phyloP scores from a whole-genome alignment of 805 yeast genomes.

The Hanseniaspora thailandica region DNA sequence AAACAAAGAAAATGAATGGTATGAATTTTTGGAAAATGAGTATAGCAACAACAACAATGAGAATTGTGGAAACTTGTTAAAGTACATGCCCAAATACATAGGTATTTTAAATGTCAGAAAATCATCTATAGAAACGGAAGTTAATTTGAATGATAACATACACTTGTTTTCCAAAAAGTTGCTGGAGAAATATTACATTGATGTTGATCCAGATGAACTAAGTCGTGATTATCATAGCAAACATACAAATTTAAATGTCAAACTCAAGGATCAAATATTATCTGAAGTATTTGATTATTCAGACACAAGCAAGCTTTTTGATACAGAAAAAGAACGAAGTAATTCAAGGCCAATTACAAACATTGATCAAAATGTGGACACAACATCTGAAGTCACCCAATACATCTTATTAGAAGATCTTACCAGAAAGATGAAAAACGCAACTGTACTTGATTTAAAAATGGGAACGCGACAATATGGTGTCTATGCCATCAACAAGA shows the following conservation, averaged over 20 bases:
- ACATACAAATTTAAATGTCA: constrained; percentile 59
- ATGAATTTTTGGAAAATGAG: constrained; percentile 69
- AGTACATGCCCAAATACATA: constrained; percentile 85
- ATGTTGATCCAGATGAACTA: constrained; percentile 3
- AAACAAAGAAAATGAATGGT: constrained; percentile 81
- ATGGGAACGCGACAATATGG: constrained; percentile 99
- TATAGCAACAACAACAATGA: not conserved
- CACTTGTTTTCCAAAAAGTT: constrained; percentile 82
- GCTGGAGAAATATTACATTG: constrained; percentile 36
- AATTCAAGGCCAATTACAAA: not conserved
- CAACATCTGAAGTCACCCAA: constrained; percentile 33
- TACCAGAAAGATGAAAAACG: constrained; percentile 67
- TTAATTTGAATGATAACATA: constrained; percentile 78
- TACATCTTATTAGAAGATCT: constrained; percentile 83
- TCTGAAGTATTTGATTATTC: constrained; percentile 47
- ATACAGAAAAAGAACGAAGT: not conserved
- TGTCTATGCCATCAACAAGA: constrained; percentile 66
- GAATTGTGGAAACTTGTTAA: constrained; percentile 60
- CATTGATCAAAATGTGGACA: constrained; percentile 8
- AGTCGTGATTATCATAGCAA: constrained; percentile 29
- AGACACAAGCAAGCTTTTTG: too few relatives aligned
- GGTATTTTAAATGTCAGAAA: constrained; percentile 91
- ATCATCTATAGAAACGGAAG: constrained; percentile 42
- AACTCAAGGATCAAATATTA: constrained; percentile 56
- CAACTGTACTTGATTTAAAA: constrained; percentile 87